Base-by-base conservation (phyloP, 306 rosid genomes). In the Prunus armeniaca region DNA sequence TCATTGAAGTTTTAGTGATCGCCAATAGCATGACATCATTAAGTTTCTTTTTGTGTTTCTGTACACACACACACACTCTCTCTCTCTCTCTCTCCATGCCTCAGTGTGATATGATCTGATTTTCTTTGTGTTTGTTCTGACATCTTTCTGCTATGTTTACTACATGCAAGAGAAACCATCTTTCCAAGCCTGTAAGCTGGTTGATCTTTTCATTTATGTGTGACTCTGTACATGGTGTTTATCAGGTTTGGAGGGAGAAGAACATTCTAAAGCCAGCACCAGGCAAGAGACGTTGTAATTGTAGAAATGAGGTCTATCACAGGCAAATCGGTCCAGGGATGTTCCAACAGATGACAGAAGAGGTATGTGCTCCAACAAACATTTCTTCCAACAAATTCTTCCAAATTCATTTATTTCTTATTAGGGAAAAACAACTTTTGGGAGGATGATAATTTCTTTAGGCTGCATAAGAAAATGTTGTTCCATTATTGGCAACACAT, bases 321-420 rank as follows among this genome's bases (percentile, higher is more conserved):
- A 89, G 83, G 86, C 99, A 95, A 84, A 90, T 95, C 77, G 99
- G 99, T 65, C 99, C 99, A 19, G 99, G 99, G 69, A 95, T 95
- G 99, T 95, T 87, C 82, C 99, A 95, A 64, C 99, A 95, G 83
- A 92, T 95, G 97, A 92, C 99, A 43, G 99, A 95, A 85, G 91
- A 92, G 96, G 99, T 95, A 61, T 58, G 18, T 43, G 43, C 38
- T 34, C 9, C 18, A 58, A 58, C 28, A 7, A 55, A 14, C 17
- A 4, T 20, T 38, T 79, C 50, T 72, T 62, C 69, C 72, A 65
- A 57, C n/a, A 71, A 71, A 20, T 22, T 57, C 34, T 60, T 50
- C 17, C 43, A 20, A 30, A 19, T 38, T n/a, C 46, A 22, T 55
- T 69, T 50, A 3, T 43, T n/a, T 41, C 14, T 43, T n/a, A 10